Evolutionary conservation across 768 basidiomycete genomes (phyloP), one percentile per base, ranked within the genome.

Genomic region (Brasilioporus rufonigricans): DNA sequence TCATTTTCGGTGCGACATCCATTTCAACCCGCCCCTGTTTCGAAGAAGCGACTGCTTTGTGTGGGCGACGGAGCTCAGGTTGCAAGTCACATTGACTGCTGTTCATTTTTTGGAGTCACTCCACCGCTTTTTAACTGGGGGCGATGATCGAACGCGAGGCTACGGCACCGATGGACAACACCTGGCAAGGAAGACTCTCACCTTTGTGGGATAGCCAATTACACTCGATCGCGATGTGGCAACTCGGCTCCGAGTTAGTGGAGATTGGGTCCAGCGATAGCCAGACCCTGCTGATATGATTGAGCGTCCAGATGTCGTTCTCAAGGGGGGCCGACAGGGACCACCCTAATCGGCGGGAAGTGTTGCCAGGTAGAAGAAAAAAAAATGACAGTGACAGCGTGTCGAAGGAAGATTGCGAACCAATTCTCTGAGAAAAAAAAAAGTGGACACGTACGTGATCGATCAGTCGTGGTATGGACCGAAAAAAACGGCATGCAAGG

Each of bases 181-280:
- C 5, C 18, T 18, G 41, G 40, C 12, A 38, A 18, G 12, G 12
- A 18, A 4, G 0, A 12, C 68, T 67, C 65, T 58, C 65, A 69
- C 56, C 50, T 36, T 11, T 58, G 61, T 66, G 67, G 52, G 58
- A 68, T 44, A 50, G 16, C n/a, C n/a, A 24, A 24, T 29, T 29
- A n/a, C 24, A 27, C 26, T 29, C 46, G 33, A 18, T 9, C 43
- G 10, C 44, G 31, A 41, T 13, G 6, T 21, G 55, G 54, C 9
- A 64, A 46, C 3, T 19, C 3, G 48, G 55, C 4, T n/a, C 67
- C 61, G 24, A 41, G 14, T 5, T 0, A 55, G 29, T 9, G 64
- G 65, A 69, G 67, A 46, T 33, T 44, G 36, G 6, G 38, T 43
- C 31, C 35, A 35, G 21, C 27, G 45, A 54, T 40, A 23, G 36